Conservation (phyloP, 495 filamentous ascomycete species). For the Evansstolkia leycettana region DNA sequence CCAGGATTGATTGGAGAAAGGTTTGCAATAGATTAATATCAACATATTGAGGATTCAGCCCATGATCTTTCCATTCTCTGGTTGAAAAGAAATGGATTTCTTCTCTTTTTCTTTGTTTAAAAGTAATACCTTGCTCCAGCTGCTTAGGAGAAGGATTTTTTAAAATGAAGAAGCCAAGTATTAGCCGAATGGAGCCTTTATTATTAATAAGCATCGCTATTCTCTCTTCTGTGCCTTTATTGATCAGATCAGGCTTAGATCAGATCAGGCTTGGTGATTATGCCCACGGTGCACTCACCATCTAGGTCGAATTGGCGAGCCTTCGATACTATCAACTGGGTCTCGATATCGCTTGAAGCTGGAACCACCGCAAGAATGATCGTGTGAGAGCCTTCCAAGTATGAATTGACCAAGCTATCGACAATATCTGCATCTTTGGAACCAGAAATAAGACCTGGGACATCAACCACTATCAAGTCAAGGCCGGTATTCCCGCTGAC, state of each 20-base stretch:
- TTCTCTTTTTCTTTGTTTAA: background rate
- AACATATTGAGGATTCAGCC: background rate
- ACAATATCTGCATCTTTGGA: slow-evolving; percentile 19
- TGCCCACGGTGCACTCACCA: slow-evolving; percentile 39
- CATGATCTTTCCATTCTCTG: background rate
- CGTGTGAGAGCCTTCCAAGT: slow-evolving; percentile 19
- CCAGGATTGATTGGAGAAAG: slow-evolving; percentile 1
- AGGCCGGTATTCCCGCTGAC: slow-evolving; percentile 35
- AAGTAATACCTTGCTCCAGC: background rate
- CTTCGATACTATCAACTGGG: slow-evolving; percentile 35
- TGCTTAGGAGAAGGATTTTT: slow-evolving; percentile 15
- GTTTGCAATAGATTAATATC: background rate
- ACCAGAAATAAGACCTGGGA: slow-evolving; percentile 34
- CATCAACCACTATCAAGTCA: slow-evolving; percentile 42
- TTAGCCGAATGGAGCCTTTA: slow-evolving; percentile 26
- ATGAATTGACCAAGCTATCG: slow-evolving; percentile 14
- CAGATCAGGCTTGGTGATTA: slow-evolving; percentile 41
- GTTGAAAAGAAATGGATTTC: slow-evolving; percentile 1
- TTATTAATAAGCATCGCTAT: slow-evolving; percentile 26
- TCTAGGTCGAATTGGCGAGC: slow-evolving; percentile 31
- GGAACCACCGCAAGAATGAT: slow-evolving; percentile 28
- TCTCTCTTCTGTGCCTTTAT: slow-evolving; percentile 18
- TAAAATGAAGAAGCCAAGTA: slow-evolving; percentile 28
- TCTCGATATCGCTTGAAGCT: slow-evolving; percentile 38
- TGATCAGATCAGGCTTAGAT: too few species aligned